These are phyloP conservation scores for Cordia subcordata DNA, from an alignment of 257 asterid species.

Conservation along the genomic window DNA sequence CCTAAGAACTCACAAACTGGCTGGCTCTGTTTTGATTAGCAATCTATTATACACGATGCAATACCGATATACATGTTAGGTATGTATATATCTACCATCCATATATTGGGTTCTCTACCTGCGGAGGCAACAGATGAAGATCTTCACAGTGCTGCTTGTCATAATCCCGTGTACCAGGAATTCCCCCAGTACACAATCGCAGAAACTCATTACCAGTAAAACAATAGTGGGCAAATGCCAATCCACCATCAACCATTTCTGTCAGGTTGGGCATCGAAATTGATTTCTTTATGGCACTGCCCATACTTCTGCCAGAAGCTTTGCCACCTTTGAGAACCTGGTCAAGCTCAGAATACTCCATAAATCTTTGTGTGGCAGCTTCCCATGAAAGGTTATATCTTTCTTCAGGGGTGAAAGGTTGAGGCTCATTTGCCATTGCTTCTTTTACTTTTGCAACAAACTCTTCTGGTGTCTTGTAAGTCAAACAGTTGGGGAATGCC, in stretches of 20 bases:
- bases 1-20: too few relatives aligned
- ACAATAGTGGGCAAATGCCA: slow-evolving; percentile 88
- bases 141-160: slow-evolving; percentile 70
- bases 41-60: slow-evolving; percentile 21
- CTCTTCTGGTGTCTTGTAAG: slow-evolving; percentile 83
- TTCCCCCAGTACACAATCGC: slow-evolving; percentile 82
- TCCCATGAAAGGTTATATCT: slow-evolving; percentile 89
- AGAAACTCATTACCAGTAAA: slow-evolving; percentile 85
- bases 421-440: slow-evolving; percentile 91
- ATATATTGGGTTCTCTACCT: slow-evolving; percentile 88
- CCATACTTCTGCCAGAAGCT: slow-evolving; percentile 19
- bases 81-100: slow-evolving; percentile 66
- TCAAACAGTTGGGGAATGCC: slow-evolving; percentile 87
- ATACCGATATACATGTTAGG: slow-evolving; percentile 34
- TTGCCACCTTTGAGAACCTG: slow-evolving; percentile 39
- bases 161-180: slow-evolving; percentile 75
- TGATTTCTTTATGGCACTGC: slow-evolving; percentile 43
- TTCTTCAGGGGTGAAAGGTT: slow-evolving; percentile 81
- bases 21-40: too few relatives aligned
- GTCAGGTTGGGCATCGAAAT: slow-evolving; percentile 60
- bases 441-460: slow-evolving; percentile 80
- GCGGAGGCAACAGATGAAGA: slow-evolving; percentile 77
- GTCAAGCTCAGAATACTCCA: slow-evolving; percentile 78
- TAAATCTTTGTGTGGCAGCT: slow-evolving; percentile 93
- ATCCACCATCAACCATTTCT: slow-evolving; percentile 72